Base-by-base conservation (phyloP, 176 grass and related monocot genomes). In the Oryza brachyantha region DNA sequence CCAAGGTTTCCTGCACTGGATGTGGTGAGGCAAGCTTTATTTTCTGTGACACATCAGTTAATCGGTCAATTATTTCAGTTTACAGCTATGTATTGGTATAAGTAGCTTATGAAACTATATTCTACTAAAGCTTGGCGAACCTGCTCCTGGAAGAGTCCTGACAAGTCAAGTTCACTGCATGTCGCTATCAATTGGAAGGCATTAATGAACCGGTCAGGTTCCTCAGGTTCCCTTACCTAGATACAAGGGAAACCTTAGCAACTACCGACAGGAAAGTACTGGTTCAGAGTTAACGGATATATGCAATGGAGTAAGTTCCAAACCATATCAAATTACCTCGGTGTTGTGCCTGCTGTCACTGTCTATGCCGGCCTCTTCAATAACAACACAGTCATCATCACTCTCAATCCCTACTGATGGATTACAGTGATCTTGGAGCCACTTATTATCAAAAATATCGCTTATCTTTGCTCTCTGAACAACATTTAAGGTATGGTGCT, bases 71-170 rank as follows among this genome's bases (percentile, higher is more conserved):
- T 21, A 70, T 75, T 21, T 34, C 27, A 66, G 73, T 43, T 32
- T 74, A 31, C 57, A 78, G 3, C 7, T 5, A 61, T 67, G 24
- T 36, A 25, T 81, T 62, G 64, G 37, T 29, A 25, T 64, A 45
- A 19, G 32, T 45, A 11, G 39, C 26, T 61, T 28, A 29, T 27
- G 29, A 54, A 81, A 29, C 34, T 27, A 78, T 57, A 39, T 22
- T 48, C 31, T 73, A 43, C 13, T 13, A 2, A 72, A 66, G 13
- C 52, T 42, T 4, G 21, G 27, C 42, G 3, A 31, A 89, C 90
- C 88, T 89, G 83, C 64, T 93, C 85, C 45, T 91, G 80, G 14
- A 97, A 97, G 83, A 91, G 85, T 14, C 93, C 88, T 45, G 90
- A 91, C 8, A 91, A 79, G 62, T 97, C 86, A 1, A 97, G 88